phyloP scores from a whole-genome alignment of 495 filamentous ascomycete genomes.

The Cercophora scortea region DNA sequence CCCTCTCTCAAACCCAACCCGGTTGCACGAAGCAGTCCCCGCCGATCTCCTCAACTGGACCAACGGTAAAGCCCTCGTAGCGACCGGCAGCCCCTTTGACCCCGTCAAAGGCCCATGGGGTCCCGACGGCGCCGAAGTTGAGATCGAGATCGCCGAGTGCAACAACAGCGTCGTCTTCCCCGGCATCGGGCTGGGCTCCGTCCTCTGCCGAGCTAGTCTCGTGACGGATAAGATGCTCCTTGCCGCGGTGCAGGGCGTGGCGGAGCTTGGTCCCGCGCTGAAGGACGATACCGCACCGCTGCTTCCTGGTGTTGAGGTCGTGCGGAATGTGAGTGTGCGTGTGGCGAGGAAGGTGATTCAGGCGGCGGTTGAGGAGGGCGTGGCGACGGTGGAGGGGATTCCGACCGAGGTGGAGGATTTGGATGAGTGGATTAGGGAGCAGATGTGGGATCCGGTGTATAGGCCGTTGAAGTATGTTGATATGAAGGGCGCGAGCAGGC shows the following conservation, averaged over 20 bases:
- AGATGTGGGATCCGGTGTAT: slow-evolving; percentile 86
- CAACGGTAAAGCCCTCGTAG: slow-evolving; percentile 67
- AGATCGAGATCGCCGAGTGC: slow-evolving; percentile 69
- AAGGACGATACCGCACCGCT: slow-evolving; percentile 42
- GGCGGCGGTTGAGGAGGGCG: slow-evolving; percentile 58
- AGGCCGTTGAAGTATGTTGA: slow-evolving; percentile 52
- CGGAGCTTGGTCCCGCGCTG: slow-evolving; percentile 61
- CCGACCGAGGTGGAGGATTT: slow-evolving; percentile 51
- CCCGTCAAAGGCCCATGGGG: slow-evolving; percentile 59
- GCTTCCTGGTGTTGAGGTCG: slow-evolving; percentile 68
- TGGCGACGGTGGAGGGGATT: slow-evolving; percentile 54
- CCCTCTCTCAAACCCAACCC: slow-evolving; percentile 80
- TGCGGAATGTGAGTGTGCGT: slow-evolving; percentile 66
- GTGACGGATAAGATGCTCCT: slow-evolving; percentile 77
- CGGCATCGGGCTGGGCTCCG: slow-evolving; percentile 72
- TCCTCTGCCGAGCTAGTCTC: slow-evolving; percentile 55
- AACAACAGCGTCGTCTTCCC: slow-evolving; percentile 88
- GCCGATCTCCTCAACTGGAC: slow-evolving; percentile 76
- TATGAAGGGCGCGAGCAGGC: slow-evolving; percentile 36
- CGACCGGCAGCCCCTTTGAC: slow-evolving; percentile 77
- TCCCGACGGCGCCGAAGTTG: slow-evolving; percentile 46
- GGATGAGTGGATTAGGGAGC: slow-evolving; percentile 74
- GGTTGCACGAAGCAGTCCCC: slow-evolving; percentile 75
- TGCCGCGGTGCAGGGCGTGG: slow-evolving; percentile 66
- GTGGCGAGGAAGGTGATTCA: slow-evolving; percentile 76